Evolutionary conservation across 2,329 filamentous ascomycete species (phyloP), one percentile per base, ranked within the genome.

Genomic region (Fusarium protoensiforme): DNA sequence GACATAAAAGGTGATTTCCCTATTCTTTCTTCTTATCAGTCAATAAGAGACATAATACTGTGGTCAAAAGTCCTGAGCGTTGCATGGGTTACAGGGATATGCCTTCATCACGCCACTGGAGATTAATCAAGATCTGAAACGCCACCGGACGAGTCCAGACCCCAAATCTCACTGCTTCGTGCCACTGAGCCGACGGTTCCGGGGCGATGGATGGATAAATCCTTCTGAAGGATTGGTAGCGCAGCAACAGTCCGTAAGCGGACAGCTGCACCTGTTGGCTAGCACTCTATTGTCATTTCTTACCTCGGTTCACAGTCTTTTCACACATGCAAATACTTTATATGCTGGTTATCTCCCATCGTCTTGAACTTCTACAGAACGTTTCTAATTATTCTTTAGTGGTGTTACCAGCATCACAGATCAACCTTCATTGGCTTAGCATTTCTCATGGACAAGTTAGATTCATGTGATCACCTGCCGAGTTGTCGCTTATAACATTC

Each of bases 41-140:
- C 14, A 20, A 33, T 22, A 33, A 11, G 27, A 53, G 11, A 53
- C 18, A 33, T 53, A 33, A 20, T 20, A 16, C 3, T 20, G 11
- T 33, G 10, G 1, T 31, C 2, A 33, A 53, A 53, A 20, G 11
- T 33, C 18, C n/a, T 53, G 0, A 31, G 2, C 1, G 11, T 14
- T 31, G 11, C 7, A 0, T 16, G 11, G 11, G 48, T 53, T 33
- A 27, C 48, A 53, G n/a, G 48, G 27, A 53, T 33, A 53, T 53
- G 2, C 48, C 18, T 31, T 29, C 48, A 10, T 33, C 29, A 53
- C 48, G 18, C 48, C 48, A 53, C 18, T 53, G 27, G 48, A 31
- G n/a, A 53, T 53, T 31, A 14, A 53, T 20, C 48, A 31, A 53
- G 48, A 53, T 53, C 48, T 53, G 48, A 53, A 53, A 53, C 48